Evolutionary conservation across 345 rosid genomes (phyloP).

Genomic region (Heritiera fomes): DNA sequence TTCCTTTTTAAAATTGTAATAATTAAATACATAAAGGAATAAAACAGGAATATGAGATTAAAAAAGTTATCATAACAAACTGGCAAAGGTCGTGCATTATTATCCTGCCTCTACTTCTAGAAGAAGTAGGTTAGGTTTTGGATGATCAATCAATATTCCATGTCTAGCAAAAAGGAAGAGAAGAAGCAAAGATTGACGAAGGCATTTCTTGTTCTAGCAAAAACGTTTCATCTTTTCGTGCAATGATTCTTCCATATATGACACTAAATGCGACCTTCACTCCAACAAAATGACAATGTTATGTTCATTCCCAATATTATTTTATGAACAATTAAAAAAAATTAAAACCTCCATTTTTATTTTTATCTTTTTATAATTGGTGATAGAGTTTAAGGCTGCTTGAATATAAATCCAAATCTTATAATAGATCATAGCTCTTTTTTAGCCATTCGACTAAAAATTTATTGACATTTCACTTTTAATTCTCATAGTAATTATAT

Average conservation of each 20-base stretch:
- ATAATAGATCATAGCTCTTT: no score
- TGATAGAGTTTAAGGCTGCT: no score
- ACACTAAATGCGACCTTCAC: not conserved
- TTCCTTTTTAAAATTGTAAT: not conserved
- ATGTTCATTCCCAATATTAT: no score
- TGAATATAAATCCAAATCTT: no score
- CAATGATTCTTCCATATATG: not conserved
- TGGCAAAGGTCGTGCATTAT: not conserved
- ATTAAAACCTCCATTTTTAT: no score
- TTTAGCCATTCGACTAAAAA: no score
- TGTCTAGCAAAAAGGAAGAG: not conserved
- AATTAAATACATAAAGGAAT: not conserved
- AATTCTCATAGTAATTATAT: no score
- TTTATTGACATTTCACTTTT: not conserved
- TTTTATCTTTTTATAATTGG: no score
- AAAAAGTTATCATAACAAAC: not conserved
- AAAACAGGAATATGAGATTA: not conserved
- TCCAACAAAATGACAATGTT: no score
- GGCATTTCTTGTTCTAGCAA: not conserved
- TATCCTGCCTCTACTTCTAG: constrained; percentile 3
- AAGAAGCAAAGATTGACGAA: not conserved
- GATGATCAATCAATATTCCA: constrained; percentile 15
- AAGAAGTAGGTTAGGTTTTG: constrained; percentile 14
- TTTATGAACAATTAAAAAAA: no score
- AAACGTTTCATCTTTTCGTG: not conserved